These are phyloP conservation scores for Penicillium palitans DNA, from an alignment of 2,329 filamentous ascomycete genomes.

Conservation along the genomic window DNA sequence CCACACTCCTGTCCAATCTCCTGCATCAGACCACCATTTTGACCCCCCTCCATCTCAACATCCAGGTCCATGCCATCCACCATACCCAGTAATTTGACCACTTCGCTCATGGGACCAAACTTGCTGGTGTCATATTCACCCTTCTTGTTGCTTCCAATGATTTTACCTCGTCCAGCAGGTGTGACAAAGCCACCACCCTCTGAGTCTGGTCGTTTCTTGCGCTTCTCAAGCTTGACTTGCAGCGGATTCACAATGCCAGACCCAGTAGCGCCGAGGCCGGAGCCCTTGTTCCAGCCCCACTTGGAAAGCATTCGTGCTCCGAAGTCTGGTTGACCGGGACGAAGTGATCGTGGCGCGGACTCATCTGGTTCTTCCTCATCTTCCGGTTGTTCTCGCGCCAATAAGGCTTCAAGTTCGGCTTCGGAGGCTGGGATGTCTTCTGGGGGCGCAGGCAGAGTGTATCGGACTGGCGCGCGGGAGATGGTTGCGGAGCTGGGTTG, in stretches of 20 bases:
- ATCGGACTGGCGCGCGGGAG: conserved; percentile 75
- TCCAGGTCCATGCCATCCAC: conserved; percentile 79
- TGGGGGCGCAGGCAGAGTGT: conserved; percentile 57
- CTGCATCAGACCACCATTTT: conserved; percentile 70
- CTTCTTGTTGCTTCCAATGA: conserved; percentile 72
- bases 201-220: conserved; percentile 73
- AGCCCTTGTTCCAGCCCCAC: conserved; percentile 88
- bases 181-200: conserved; percentile 77
- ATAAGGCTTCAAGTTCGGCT: conserved; percentile 52
- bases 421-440: conserved; percentile 55
- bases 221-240: conserved; percentile 80
- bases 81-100: conserved; percentile 82
- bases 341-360: conserved; percentile 56
- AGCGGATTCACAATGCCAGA: conserved; percentile 84
- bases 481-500: conserved; percentile 60
- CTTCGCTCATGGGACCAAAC: conserved; percentile 74
- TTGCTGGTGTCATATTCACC: conserved; percentile 50
- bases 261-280: conserved; percentile 78
- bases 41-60: conserved; percentile 67
- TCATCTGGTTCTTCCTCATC: conserved; percentile 36
- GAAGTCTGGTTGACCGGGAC: conserved; percentile 80
- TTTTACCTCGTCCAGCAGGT: conserved; percentile 70
- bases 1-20: conserved; percentile 95
- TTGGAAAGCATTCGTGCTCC: conserved; percentile 87
- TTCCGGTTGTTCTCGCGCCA: conserved; percentile 43